Evolutionary conservation across 2,329 filamentous ascomycete genomes (phyloP), one percentile per base, ranked within the genome.

Genomic region (Ophiocordyceps camponoti-leonardi): DNA sequence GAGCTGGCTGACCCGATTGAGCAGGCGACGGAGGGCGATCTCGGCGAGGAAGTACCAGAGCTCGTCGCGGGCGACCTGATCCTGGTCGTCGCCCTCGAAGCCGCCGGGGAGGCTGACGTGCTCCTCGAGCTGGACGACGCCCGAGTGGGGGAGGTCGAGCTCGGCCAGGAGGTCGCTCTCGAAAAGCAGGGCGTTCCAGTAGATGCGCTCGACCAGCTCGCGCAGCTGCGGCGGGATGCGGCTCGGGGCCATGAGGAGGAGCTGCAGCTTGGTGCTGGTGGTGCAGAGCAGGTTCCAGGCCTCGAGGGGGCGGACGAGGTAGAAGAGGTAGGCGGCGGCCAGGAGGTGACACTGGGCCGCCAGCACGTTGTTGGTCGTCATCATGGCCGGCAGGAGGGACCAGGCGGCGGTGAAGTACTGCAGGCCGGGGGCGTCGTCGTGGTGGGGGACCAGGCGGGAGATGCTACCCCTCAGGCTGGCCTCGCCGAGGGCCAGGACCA

Each of bases 41-140:
- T 90, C 84, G 35, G 85, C 84, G 28, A 90, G 66, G 53, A 90
- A 90, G 56, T 92, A 92, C 83, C 85, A 90, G 14, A 90, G 67
- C 48, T 90, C 83, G 54, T 90, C 85, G 43, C 77, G 74, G 13
- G 81, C 83, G 8, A 78, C 75, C 22, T 45, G 67, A 50, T 75
- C 73, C 8, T 69, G 67, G 50, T 80, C 75, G 48, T 81, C 77
- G n/a, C 79, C 78, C 54, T 84, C 81, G 51, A 90, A 92, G 0
- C 81, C 81, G 5, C 82, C 80, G 1, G 85, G 85, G 1, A 92
- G 67, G 11, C 83, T 82, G 47, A 90, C 83, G 19, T 78, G 77
- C 54, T 90, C 84, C 59, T 90, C 85, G 46, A 86, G 86, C 52
- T 86, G 80, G 20, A 86, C 82, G 44, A 90, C 83, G 6, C 84